These are phyloP conservation scores for Puccinellia tenuiflora DNA, from an alignment of 176 grass and related monocot genomes.

Conservation along the genomic window DNA sequence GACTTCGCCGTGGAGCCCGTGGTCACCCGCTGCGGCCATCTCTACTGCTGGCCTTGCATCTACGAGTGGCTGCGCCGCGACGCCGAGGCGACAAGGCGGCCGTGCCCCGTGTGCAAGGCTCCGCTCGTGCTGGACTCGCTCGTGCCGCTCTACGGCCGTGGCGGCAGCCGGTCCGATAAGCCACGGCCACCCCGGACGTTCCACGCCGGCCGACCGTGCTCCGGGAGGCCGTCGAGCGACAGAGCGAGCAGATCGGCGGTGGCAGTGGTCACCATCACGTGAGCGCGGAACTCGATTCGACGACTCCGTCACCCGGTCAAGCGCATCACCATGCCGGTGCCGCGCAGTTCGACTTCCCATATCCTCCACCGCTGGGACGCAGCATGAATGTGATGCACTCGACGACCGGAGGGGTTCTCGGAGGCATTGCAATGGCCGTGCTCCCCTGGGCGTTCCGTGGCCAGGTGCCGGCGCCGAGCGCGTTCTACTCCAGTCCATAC, in stretches of 20 bases:
- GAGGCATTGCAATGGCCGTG: constrained; percentile 47
- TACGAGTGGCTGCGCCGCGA: constrained; percentile 82
- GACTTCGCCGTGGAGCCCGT: constrained; percentile 75
- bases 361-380: not conserved
- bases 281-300: not conserved
- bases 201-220: constrained; percentile 41
- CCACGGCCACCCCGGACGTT: not conserved
- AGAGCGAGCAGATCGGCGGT: not conserved
- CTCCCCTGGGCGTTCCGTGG: constrained; percentile 45
- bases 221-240: constrained; percentile 12
- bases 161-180: constrained; percentile 30
- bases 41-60: constrained; percentile 99
- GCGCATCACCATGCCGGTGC: not conserved
- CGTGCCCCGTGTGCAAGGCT: constrained; percentile 88
- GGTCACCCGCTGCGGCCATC: constrained; percentile 87
- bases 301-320: not conserved
- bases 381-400: constrained; percentile 29
- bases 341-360: not conserved
- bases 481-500: constrained; percentile 41
- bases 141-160: constrained; percentile 87
- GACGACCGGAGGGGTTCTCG: constrained; percentile 47
- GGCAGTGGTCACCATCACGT: not conserved
- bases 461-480: constrained; percentile 10
- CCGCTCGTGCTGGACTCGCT: constrained; percentile 40
- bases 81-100: constrained; percentile 12